Conservation (phyloP, 1,284 basidiomycete genomes). For the Ceratorhiza oryzae-sativae region DNA sequence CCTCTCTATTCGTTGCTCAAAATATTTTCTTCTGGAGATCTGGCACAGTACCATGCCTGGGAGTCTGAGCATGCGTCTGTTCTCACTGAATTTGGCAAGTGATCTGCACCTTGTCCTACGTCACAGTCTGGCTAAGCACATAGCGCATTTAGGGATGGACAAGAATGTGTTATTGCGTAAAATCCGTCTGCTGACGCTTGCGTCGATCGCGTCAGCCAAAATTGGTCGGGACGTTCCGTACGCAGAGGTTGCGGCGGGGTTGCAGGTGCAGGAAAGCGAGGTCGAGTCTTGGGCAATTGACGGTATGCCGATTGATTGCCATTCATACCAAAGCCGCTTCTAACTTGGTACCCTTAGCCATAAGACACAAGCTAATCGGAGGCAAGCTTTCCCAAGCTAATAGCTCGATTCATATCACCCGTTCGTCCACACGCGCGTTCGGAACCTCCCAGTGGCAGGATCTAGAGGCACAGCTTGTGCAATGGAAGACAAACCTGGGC, state of each 20-base stretch:
- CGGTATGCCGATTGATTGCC: conserved; percentile 59
- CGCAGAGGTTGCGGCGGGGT: conserved; percentile 69
- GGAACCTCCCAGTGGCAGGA: conserved; percentile 82
- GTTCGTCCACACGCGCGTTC: conserved; percentile 80
- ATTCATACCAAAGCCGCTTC: not conserved
- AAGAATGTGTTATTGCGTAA: conserved; percentile 73
- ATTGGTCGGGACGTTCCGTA: conserved; percentile 81
- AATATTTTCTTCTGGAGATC: conserved; percentile 73
- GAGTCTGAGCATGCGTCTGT: conserved; percentile 59
- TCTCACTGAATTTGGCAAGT: conserved; percentile 69
- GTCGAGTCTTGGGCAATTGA: conserved; percentile 95
- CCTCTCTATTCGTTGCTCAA: conserved; percentile 73
- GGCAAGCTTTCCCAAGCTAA: conserved; percentile 88
- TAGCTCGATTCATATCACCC: conserved; percentile 76
- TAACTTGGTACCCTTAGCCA: conserved; percentile 61
- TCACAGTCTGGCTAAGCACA: not conserved
- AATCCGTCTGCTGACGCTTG: conserved; percentile 80
- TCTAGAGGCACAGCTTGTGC: conserved; percentile 76
- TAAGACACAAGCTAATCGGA: conserved; percentile 80
- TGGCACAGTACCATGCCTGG: conserved; percentile 73
- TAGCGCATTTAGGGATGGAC: conserved; percentile 57
- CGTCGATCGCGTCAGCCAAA: conserved; percentile 78
- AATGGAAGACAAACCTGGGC: conserved; percentile 79
- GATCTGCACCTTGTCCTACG: conserved; percentile 8
- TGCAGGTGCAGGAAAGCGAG: conserved; percentile 71